Percentiles rank a stretch among this genome's conserved stretches.
Evolutionary conservation across 2,329 filamentous ascomycete species (phyloP).

Genomic region (Epichloe baconii): DNA sequence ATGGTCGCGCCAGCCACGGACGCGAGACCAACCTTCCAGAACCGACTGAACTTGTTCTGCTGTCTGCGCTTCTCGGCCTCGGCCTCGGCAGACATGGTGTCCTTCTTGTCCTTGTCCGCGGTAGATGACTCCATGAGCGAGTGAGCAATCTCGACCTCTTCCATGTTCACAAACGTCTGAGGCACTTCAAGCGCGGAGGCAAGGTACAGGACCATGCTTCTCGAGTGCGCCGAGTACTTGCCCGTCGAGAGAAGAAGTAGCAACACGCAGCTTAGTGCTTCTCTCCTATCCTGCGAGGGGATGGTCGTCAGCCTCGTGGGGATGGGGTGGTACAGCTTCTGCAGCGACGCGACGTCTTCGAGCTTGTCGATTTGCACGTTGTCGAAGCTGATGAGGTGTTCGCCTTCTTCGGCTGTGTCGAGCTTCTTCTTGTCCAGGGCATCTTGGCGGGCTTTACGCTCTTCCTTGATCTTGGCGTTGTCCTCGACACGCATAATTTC

Average conservation of each 20-base stretch:
- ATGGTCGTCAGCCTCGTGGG: slow-evolving; percentile 43
- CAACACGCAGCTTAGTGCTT: slow-evolving; percentile 56
- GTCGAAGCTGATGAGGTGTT: slow-evolving; percentile 29
- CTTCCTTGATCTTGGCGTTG: slow-evolving; percentile 31
- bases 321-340: slow-evolving; percentile 39
- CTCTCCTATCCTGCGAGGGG: slow-evolving; percentile 41
- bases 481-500: slow-evolving; percentile 48
- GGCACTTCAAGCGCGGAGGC: slow-evolving; percentile 53
- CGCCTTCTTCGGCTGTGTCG: slow-evolving; percentile 22
- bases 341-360: slow-evolving; percentile 31
- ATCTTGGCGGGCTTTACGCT: slow-evolving; percentile 32
- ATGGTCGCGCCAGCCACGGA: slow-evolving; percentile 78
- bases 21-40: slow-evolving; percentile 85
- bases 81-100: slow-evolving; percentile 57
- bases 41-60: slow-evolving; percentile 54
- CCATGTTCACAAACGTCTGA: slow-evolving; percentile 45
- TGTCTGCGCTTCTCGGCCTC: slow-evolving; percentile 63
- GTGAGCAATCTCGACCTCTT: slow-evolving; percentile 65
- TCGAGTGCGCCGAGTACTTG: slow-evolving; percentile 62
- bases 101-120: slow-evolving; percentile 23
- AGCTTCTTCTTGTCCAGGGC: slow-evolving; percentile 24
- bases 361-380: slow-evolving; percentile 20
- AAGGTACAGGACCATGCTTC: slow-evolving; percentile 54
- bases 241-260: slow-evolving; percentile 59
- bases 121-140: slow-evolving; percentile 56